Percentiles rank a stretch among this genome's conserved stretches.
These are phyloP conservation scores for Fusarium poae DNA, from an alignment of 2,329 filamentous ascomycete species.

Conservation along the genomic window DNA sequence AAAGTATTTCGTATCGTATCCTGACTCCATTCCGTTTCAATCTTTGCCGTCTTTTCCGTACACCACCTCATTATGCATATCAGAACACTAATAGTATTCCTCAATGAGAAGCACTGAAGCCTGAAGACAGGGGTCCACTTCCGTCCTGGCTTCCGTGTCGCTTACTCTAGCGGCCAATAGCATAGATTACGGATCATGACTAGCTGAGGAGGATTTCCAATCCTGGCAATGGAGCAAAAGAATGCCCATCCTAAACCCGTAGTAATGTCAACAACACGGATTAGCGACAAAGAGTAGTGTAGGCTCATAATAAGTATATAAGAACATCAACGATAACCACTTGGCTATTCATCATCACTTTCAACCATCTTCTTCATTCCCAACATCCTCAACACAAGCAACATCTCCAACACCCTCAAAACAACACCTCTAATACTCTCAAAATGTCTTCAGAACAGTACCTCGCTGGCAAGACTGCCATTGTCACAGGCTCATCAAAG, in stretches of 20 bases:
- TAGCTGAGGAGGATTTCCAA: not conserved
- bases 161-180: not conserved
- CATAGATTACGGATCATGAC: not conserved
- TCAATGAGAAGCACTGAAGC: not conserved
- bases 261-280: not conserved
- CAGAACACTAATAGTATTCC: not conserved
- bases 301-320: not conserved
- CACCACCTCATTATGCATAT: not conserved
- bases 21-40: not conserved
- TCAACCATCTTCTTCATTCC: not conserved
- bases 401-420: not conserved
- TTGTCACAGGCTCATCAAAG: conserved; percentile 42
- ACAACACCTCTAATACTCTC: not conserved
- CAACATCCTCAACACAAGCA: not conserved
- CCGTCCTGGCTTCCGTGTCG: not conserved
- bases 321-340: not conserved
- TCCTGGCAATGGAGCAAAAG: not conserved
- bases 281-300: fast-evolving
- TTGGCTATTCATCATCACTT: not conserved
- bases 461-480: conserved; percentile 45
- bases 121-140: not conserved
- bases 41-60: not conserved
- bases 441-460: conserved; percentile 40
- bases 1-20: not conserved
- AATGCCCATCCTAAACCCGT: fast-evolving